Evolutionary conservation across 1,284 basidiomycete species (phyloP).

Genomic region (Microbotryum scabiosae): DNA sequence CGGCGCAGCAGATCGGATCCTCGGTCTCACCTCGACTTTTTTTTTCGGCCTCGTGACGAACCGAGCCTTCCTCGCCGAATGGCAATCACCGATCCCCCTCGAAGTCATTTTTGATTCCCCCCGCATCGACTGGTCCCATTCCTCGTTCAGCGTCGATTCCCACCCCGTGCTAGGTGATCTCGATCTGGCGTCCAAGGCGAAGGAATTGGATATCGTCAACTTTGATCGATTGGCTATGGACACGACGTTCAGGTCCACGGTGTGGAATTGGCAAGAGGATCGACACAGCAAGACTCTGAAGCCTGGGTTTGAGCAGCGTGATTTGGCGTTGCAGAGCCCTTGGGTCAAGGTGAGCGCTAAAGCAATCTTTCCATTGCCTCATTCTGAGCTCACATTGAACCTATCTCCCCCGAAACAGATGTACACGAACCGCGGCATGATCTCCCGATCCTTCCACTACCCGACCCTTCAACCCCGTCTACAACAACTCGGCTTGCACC

Average conservation of each 20-base stretch:
- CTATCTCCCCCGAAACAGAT: background rate
- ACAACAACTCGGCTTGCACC: slow-evolving; percentile 11
- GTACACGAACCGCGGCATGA: slow-evolving; percentile 26
- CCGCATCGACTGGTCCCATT: slow-evolving; percentile 18
- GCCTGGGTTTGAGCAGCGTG: slow-evolving; percentile 17
- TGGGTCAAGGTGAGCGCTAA: slow-evolving; percentile 18
- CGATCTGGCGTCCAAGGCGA: background rate
- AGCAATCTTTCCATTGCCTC: background rate
- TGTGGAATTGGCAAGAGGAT: slow-evolving; percentile 12
- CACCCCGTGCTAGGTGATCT: slow-evolving; percentile 14
- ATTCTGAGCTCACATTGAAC: background rate
- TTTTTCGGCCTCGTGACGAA: slow-evolving; percentile 21
- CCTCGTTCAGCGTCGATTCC: slow-evolving; percentile 5
- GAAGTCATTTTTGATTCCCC: slow-evolving; percentile 25
- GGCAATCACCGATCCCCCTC: slow-evolving; percentile 23
- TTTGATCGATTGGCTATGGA: slow-evolving; percentile 21
- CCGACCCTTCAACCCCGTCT: slow-evolving; percentile 18
- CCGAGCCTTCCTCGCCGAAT: slow-evolving; percentile 20
- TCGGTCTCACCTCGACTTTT: slow-evolving; percentile 25
- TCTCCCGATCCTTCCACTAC: slow-evolving; percentile 21
- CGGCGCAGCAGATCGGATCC: slow-evolving; percentile 21
- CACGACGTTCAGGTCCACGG: slow-evolving; percentile 14
- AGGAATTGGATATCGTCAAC: slow-evolving; percentile 23
- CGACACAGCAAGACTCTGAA: background rate
- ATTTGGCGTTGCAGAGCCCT: slow-evolving; percentile 13